phyloP scores from a whole-genome alignment of 257 asterid genomes.

The Solanum corneliomulleri region DNA sequence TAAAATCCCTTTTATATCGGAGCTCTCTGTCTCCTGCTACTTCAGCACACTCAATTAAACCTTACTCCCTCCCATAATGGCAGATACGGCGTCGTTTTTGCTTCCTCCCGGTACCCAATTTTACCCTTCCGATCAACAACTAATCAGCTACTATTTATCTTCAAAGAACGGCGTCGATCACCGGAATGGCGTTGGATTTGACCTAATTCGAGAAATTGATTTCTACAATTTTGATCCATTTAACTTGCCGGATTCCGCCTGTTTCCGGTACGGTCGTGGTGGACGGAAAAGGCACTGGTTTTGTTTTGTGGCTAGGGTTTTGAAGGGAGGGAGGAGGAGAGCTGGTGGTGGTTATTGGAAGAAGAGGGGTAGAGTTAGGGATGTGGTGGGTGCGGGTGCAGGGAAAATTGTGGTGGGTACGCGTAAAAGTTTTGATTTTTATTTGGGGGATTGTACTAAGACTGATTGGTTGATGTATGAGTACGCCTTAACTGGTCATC shows the following conservation, averaged over 20 bases:
- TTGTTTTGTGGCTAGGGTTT: constrained; percentile 15
- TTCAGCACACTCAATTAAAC: not conserved
- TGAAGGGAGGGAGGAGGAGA: constrained; percentile 7
- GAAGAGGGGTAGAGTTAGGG: constrained; percentile 13
- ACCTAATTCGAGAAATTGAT: constrained; percentile 24
- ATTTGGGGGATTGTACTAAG: constrained; percentile 12
- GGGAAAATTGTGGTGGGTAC: constrained; percentile 24
- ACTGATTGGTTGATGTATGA: constrained; percentile 36
- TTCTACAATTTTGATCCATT: constrained; percentile 23
- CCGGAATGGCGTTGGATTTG: not conserved
- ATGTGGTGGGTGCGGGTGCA: constrained; percentile 14
- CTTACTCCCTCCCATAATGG: constrained; percentile 8
- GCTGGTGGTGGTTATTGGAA: constrained; percentile 29
- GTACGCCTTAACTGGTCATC: constrained; percentile 15
- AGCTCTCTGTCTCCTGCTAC: not conserved
- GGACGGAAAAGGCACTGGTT: constrained; percentile 29
- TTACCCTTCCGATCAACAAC: constrained; percentile 29
- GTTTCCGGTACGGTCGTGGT: constrained; percentile 25
- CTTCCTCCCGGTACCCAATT: constrained; percentile 27
- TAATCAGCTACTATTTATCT: constrained; percentile 21
- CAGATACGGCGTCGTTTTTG: constrained; percentile 3
- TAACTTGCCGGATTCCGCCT: constrained; percentile 15
- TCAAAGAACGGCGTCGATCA: constrained; percentile 10
- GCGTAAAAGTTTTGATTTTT: constrained; percentile 23
- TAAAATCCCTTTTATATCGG: not conserved